A percentile compares a stretch with the other conserved stretches of the same genome.
phyloP scores from a whole-genome alignment of 805 yeast genomes.

The Kodamaea fukazawae region DNA sequence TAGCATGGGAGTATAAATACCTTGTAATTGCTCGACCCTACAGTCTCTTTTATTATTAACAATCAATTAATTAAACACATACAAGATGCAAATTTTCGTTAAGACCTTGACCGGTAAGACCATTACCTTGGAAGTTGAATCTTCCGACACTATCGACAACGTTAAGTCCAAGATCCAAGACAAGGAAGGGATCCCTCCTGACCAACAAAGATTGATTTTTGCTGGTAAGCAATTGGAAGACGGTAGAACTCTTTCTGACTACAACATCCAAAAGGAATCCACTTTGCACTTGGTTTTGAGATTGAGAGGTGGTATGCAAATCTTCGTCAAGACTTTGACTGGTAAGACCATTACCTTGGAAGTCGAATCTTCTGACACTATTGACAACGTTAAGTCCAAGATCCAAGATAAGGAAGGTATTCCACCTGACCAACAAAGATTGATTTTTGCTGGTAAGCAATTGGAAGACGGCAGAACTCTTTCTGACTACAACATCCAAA shows the following conservation, averaged over 20 bases:
- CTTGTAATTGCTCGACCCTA: not conserved
- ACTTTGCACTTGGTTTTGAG: constrained; percentile 94
- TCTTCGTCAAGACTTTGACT: constrained; percentile 98
- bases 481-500: constrained; percentile 99
- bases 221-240: constrained; percentile 99
- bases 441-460: constrained; percentile 99
- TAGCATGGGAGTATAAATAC: constrained; percentile 7
- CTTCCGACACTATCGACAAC: constrained; percentile 97
- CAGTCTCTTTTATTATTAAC: not conserved
- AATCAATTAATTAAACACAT: constrained; percentile 1
- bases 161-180: constrained; percentile 98
- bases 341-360: constrained; percentile 99
- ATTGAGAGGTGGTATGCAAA: constrained; percentile 96
- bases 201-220: constrained; percentile 98
- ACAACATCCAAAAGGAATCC: constrained; percentile 99
- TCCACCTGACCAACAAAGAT: constrained; percentile 99
- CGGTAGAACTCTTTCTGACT: constrained; percentile 97
- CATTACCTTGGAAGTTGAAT: constrained; percentile 97
- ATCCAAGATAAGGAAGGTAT: constrained; percentile 99
- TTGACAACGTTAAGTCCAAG: constrained; percentile 98
- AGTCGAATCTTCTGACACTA: constrained; percentile 98
- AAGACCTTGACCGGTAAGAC: constrained; percentile 99
- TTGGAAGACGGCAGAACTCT: constrained; percentile 98
- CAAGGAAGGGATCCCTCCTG: constrained; percentile 99
- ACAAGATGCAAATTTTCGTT: constrained; percentile 89